phyloP scores from a whole-genome alignment of 2,329 filamentous ascomycete species.

The Clonostachys rhizophaga region DNA sequence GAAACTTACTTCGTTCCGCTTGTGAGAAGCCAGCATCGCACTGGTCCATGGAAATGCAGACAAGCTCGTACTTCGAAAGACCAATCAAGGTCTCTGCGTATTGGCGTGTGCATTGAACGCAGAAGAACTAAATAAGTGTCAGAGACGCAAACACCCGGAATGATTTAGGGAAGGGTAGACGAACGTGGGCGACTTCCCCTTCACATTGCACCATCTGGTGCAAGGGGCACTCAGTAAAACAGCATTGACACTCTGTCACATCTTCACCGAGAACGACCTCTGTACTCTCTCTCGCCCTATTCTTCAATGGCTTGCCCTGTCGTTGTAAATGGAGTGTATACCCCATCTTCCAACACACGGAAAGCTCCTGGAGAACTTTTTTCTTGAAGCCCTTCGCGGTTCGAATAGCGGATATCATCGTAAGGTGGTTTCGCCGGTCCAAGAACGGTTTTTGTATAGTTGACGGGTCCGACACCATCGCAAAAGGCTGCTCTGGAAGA shows the following conservation, averaged over 20 bases:
- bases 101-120: constrained; percentile 57
- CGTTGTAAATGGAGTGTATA: too few relatives aligned
- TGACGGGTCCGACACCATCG: background rate
- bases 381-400: too few relatives aligned
- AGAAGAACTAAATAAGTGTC: constrained; percentile 50
- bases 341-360: too few relatives aligned
- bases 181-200: constrained; percentile 45
- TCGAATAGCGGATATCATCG: too few relatives aligned
- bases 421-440: constrained; percentile 5
- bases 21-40: constrained; percentile 59
- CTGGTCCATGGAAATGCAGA: constrained; percentile 65
- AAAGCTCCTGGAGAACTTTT: too few relatives aligned
- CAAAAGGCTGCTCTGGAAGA: background rate
- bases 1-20: constrained; percentile 47
- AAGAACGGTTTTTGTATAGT: constrained; percentile 24
- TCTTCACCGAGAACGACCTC: too few relatives aligned
- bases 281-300: too few relatives aligned
- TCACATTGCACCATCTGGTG: constrained; percentile 68
- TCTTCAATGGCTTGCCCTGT: too few relatives aligned
- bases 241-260: constrained; percentile 63
- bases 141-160: background rate
- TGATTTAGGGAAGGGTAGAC: constrained; percentile 5
- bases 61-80: constrained; percentile 60
- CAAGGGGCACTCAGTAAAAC: constrained; percentile 60
- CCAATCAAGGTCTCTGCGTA: constrained; percentile 68